A percentile compares a stretch with the other conserved stretches of the same genome.
Conservation (phyloP, 1,139 yeast species). For the Groenewaldozyma sp. region DNA sequence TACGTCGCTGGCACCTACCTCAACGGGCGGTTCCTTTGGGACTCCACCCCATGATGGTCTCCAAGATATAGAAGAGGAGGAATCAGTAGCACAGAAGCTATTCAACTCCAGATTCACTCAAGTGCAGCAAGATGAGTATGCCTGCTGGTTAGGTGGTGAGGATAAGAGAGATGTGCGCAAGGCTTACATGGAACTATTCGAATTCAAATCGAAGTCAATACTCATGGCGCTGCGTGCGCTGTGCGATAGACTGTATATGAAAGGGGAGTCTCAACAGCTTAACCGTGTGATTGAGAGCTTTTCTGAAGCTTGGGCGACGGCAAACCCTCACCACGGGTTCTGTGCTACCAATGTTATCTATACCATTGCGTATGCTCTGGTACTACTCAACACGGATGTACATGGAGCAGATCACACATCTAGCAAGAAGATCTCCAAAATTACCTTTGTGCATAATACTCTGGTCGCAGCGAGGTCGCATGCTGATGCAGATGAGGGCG, state of each 20-base stretch:
- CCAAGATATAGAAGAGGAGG: slow-evolving; percentile 1
- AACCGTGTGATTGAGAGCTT: slow-evolving; percentile 65
- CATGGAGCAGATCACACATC: slow-evolving; percentile 29
- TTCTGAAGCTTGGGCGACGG: slow-evolving; percentile 54
- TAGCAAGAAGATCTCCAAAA: slow-evolving; percentile 30
- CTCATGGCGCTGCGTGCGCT: slow-evolving; percentile 48
- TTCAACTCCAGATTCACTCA: slow-evolving; percentile 18
- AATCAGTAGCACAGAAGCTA: slow-evolving; percentile 16
- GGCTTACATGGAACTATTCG: slow-evolving; percentile 26
- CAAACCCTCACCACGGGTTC: slow-evolving; percentile 38
- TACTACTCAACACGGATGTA: slow-evolving; percentile 48
- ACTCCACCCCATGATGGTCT: too few relatives aligned
- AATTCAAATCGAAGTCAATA: slow-evolving; percentile 23
- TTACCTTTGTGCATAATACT: slow-evolving; percentile 23
- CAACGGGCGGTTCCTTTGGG: too few relatives aligned
- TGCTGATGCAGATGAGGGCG: slow-evolving; percentile 3
- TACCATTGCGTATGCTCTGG: slow-evolving; percentile 60
- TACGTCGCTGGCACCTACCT: too few relatives aligned
- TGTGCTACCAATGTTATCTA: slow-evolving; percentile 57
- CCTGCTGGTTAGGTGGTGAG: slow-evolving; percentile 24
- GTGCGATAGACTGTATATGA: slow-evolving; percentile 57
- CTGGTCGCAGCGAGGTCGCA: slow-evolving; percentile 20
- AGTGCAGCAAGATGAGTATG: slow-evolving; percentile 23
- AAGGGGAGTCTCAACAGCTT: slow-evolving; percentile 77
- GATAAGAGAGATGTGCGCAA: slow-evolving; percentile 15